Evolutionary conservation across 176 grass and related monocot species (phyloP).

Genomic region (Musa acuminata): DNA sequence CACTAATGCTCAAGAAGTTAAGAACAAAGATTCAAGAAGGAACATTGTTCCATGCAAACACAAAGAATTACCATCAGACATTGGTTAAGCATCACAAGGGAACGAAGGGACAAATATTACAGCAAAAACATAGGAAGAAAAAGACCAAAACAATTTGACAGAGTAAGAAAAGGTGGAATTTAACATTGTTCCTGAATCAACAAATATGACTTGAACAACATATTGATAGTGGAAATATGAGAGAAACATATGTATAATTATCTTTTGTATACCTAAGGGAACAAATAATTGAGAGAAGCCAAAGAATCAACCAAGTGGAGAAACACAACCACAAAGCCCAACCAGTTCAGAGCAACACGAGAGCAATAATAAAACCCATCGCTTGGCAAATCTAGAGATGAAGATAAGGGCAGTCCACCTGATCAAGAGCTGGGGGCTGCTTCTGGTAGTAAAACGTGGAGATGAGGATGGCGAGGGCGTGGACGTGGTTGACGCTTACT

Average conservation of each 20-base stretch:
- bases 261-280: no score
- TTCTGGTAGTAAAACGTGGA: conserved; percentile 91
- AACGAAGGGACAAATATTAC: background rate
- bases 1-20: background rate
- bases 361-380: background rate
- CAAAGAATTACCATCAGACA: background rate
- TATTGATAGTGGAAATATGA: no score
- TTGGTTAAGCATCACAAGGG: background rate
- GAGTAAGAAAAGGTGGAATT: background rate
- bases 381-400: background rate
- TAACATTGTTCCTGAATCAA: no score
- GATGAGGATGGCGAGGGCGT: conserved; percentile 74
- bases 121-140: background rate
- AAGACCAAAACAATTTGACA: background rate
- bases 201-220: no score
- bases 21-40: background rate
- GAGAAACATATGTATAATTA: no score
- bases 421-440: conserved; percentile 60
- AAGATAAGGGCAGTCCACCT: conserved; percentile 20
- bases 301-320: background rate
- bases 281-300: background rate
- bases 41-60: background rate
- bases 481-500: conserved; percentile 87
- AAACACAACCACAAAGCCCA: background rate
- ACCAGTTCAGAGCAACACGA: background rate